Base-by-base conservation (phyloP, 345 rosid genomes). In the Ceriops decandra region DNA sequence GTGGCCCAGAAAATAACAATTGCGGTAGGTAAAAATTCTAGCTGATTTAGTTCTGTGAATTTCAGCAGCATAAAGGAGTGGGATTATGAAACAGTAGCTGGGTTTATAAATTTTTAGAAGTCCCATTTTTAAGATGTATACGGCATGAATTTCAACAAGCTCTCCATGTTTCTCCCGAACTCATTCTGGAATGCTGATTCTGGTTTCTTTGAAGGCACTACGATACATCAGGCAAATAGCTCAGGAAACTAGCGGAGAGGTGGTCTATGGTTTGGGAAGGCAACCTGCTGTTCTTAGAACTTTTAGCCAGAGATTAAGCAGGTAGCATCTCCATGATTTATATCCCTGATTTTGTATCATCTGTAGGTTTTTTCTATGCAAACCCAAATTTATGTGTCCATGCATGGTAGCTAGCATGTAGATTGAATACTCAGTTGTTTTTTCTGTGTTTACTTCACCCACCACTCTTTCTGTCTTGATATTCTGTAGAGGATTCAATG, bases 281-380 rank as follows among this genome's bases (percentile, higher is more conserved):
- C 97, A 95, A 62, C 99, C 99, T 0, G 96, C 98, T 52, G 98
- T 92, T 68, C 82, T 95, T 57, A 80, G 98, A 85, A 90, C 92
- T 20, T 95, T 95, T 68, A 95, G 98, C 78, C 99, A 95, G 60
- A 87, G 91, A 79, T 81, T 95, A 78, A 92, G 87, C 95, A 86
- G 99, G 99, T 95, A 75, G 33, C n/a, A 28, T 0, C 53, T 51
- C 51, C 26, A 63, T 71, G 26, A 31, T 54, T 22, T 27, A 20
- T 30, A 8, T 31, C 8, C 1, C 35, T 13, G 17, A 42, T 13
- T 42, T 42, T 42, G 49, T 42, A 17, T 2, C 19, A 21, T 24
- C 6, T 56, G 17, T 24, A 56, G 59, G 17, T 11, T 21, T 10
- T 22, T 0, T 24, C 28, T 38, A 24, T 57, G 26, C n/a, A 4